Evolutionary conservation across 2,329 filamentous ascomycete species (phyloP), one percentile per base, ranked within the genome.

Genomic region (Corinectria fuckeliana): DNA sequence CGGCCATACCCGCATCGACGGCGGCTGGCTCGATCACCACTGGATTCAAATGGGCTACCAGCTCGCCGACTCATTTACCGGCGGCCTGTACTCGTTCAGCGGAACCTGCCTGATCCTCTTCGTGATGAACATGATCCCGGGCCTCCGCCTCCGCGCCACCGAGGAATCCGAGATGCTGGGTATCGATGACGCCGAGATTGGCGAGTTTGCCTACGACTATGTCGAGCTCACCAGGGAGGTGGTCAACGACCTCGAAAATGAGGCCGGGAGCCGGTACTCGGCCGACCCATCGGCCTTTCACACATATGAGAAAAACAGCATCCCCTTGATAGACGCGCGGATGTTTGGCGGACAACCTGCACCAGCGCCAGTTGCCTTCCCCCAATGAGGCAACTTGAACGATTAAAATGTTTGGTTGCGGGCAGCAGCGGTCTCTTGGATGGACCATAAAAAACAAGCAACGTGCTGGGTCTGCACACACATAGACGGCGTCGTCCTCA

Each of bases 151-250:
- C 42, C 90, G 92, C 49, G 89, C 88, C 0, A 83, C 80, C 13
- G 89, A 92, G 67, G 90, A 95, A 63, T 90, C 91, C 34, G 92
- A 96, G 76, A 88, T 93, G 50, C 80, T 92, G 39, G 92, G 92
- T 66, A 93, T 96, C 60, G 92, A 96, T 70, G 93, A 96, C 70
- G 88, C 91, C 21, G 92, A 97, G 77, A 91, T 96, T 71, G 93
- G 93, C 74, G 93, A 96, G 79, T 96, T 95, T 74, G 93, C 92
- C n/a, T 96, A 96, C 75, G 93, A 96, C 76, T 96, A 96, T 69
- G 91, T 96, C 65, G 92, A 96, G 81, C 81, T 95, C 65, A 89
- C 86, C 18, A 82, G 91, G 32, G 81, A 82, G 68, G 79, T 82
- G 36, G 71, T 82, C 48, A 81, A 78, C 60, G 81, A 81, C 42